Conservation (phyloP, 2,329 filamentous ascomycete genomes). For the Septoria linicola region DNA sequence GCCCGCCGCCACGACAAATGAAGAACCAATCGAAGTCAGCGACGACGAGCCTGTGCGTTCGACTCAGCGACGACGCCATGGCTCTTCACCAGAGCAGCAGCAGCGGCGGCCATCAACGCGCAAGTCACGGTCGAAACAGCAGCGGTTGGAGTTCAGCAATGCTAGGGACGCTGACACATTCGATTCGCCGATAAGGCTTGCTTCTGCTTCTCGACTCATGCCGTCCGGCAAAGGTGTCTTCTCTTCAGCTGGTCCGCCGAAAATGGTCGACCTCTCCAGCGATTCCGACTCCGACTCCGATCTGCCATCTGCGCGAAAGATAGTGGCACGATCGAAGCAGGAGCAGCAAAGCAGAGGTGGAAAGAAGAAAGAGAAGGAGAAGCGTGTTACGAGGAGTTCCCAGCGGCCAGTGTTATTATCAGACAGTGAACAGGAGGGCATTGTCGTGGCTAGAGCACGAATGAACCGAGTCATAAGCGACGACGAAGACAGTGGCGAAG, state of each 20-base stretch:
- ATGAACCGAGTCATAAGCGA: neutral
- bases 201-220: conserved; percentile 25
- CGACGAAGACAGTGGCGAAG: conserved; percentile 26
- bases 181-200: conserved; percentile 26
- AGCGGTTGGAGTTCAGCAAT: conserved; percentile 35
- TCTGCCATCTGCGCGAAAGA: conserved; percentile 18
- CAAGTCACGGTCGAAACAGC: conserved; percentile 31
- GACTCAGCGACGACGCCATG: conserved; percentile 5
- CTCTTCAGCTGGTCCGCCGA: conserved; percentile 25
- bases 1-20: conserved; percentile 27
- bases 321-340: conserved; percentile 7
- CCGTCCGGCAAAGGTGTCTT: conserved; percentile 33
- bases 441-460: neutral
- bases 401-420: conserved; percentile 19
- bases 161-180: conserved; percentile 27
- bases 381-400: conserved; percentile 12
- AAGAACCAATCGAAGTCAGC: conserved; percentile 19
- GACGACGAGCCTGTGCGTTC: conserved; percentile 28
- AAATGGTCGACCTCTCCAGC: conserved; percentile 25
- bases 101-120: conserved; percentile 15
- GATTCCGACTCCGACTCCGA: conserved; percentile 25
- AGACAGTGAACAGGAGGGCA: conserved; percentile 19
- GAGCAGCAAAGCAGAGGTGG: neutral
- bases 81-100: conserved; percentile 21
- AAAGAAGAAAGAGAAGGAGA: neutral